phyloP scores from a whole-genome alignment of 768 basidiomycete genomes.

The Leccinum broughii region DNA sequence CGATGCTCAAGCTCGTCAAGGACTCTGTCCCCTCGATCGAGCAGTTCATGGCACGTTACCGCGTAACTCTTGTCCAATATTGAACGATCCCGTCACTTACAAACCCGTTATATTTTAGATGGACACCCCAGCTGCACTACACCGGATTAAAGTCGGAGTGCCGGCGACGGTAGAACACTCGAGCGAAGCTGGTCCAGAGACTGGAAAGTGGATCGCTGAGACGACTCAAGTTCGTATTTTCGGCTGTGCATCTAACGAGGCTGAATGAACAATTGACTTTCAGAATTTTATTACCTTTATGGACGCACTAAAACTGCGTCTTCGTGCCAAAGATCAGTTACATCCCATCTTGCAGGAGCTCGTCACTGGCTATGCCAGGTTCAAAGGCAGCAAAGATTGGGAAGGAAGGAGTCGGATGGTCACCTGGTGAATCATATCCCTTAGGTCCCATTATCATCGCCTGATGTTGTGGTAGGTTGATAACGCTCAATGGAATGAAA shows the following conservation, averaged over 20 bases:
- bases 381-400: constrained; percentile 95
- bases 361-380: constrained; percentile 88
- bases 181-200: constrained; percentile 88
- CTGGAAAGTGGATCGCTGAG: constrained; percentile 96
- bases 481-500: constrained; percentile 97
- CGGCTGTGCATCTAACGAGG: neutral
- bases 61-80: constrained; percentile 40
- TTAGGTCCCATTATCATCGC: neutral
- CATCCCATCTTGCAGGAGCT: constrained; percentile 94
- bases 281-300: constrained; percentile 98
- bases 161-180: constrained; percentile 97
- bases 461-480: constrained; percentile 59
- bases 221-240: constrained; percentile 77
- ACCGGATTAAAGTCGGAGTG: constrained; percentile 87
- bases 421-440: constrained; percentile 63
- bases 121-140: constrained; percentile 91
- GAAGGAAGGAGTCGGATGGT: constrained; percentile 91
- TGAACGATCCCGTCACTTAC: neutral
- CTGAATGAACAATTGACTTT: neutral
- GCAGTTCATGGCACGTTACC: constrained; percentile 87
- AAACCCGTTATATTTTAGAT: constrained; percentile 49
- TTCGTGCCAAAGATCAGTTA: constrained; percentile 96
- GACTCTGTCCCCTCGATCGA: constrained; percentile 84
- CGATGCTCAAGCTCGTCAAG: constrained; percentile 93
- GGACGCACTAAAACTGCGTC: constrained; percentile 90